Percentiles rank a stretch among this genome's conserved stretches.
These are phyloP conservation scores for Silene conica DNA, from an alignment of 148 eudicot species.

Conservation along the genomic window DNA sequence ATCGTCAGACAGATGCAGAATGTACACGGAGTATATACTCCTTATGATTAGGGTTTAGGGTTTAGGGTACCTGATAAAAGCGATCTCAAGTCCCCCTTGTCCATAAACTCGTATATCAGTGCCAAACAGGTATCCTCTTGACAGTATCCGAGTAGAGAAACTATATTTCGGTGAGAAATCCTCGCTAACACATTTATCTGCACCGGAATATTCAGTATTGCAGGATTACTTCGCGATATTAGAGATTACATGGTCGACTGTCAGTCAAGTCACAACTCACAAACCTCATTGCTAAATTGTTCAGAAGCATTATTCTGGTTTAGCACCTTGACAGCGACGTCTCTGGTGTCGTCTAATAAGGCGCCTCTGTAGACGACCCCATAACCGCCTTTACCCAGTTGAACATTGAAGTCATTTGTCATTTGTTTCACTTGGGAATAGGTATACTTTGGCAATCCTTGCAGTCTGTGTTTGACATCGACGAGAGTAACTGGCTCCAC, in stretches of 20 bases:
- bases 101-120: conserved; percentile 49
- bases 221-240: neutral
- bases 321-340: conserved; percentile 52
- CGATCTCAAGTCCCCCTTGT: conserved; percentile 34
- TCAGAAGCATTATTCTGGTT: conserved; percentile 24
- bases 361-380: conserved; percentile 37
- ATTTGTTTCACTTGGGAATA: conserved; percentile 30
- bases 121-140: conserved; percentile 34
- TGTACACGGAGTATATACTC: no score
- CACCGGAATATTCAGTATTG: neutral
- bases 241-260: no score
- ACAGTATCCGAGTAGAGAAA: conserved; percentile 45
- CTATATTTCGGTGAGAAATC: conserved; percentile 41
- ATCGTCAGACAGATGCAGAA: no score
- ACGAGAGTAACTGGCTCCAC: neutral
- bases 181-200: conserved; percentile 34
- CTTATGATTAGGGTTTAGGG: no score
- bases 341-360: conserved; percentile 15
- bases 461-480: neutral
- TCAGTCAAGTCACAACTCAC: no score
- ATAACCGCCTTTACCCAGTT: conserved; percentile 40
- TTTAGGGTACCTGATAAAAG: conserved; percentile 41
- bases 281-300: conserved; percentile 39
- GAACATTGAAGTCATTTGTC: conserved; percentile 24
- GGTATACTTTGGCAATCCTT: conserved; percentile 22